Percentiles rank a stretch among this genome's conserved stretches.
These are phyloP conservation scores for Candida lessepsii DNA, from an alignment of 805 yeast species.

Conservation along the genomic window DNA sequence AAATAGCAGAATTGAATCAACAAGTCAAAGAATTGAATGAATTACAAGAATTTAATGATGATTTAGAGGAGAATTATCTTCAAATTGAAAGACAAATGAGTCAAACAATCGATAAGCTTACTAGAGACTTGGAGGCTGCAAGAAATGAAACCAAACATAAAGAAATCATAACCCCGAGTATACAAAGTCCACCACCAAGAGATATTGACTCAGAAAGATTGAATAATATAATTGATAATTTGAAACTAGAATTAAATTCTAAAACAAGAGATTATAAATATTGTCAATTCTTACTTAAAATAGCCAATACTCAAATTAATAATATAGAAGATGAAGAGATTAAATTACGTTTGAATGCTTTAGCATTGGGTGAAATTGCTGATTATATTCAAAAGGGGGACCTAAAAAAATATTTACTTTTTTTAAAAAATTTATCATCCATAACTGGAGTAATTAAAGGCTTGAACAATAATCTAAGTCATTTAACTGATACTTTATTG, in stretches of 20 bases:
- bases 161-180: too few species aligned
- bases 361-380: neutral
- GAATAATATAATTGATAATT: conserved; percentile 3
- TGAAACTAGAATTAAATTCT: conserved; percentile 3
- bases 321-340: neutral
- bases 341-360: neutral
- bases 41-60: conserved; percentile 48
- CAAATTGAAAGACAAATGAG: conserved; percentile 45
- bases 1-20: conserved; percentile 30
- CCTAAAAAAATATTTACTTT: neutral
- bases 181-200: too few species aligned
- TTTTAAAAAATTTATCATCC: neutral
- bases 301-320: conserved; percentile 4
- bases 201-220: too few species aligned
- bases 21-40: conserved; percentile 49
- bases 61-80: conserved; percentile 46
- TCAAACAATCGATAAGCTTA: conserved; percentile 30
- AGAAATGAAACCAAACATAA: neutral
- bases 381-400: neutral
- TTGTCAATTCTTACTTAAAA: conserved; percentile 2
- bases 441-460: neutral
- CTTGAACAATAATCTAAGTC: neutral
- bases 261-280: conserved; percentile 12
- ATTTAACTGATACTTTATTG: neutral
- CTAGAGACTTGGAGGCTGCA: conserved; percentile 15